A percentile compares a stretch with the other conserved stretches of the same genome.
These are phyloP conservation scores for Alternaria sp. DNA, from an alignment of 2,329 filamentous ascomycete genomes.

Conservation along the genomic window DNA sequence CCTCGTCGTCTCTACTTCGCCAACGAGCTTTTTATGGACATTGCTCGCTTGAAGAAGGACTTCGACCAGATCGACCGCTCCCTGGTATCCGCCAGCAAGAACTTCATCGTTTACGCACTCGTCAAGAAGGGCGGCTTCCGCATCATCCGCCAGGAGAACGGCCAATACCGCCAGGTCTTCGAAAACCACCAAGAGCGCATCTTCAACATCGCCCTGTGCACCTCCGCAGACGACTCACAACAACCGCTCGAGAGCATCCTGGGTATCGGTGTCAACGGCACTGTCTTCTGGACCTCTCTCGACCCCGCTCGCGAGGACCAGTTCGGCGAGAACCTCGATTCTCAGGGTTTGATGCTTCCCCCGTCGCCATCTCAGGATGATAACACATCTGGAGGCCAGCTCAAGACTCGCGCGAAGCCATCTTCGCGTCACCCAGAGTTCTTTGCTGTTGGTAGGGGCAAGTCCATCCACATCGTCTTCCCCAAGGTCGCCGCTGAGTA, in stretches of 20 bases:
- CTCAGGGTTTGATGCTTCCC: constrained; percentile 86
- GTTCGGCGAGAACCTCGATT: constrained; percentile 81
- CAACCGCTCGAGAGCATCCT: constrained; percentile 73
- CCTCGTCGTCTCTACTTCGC: constrained; percentile 69
- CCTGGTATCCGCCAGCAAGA: constrained; percentile 84
- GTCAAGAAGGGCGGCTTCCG: constrained; percentile 91
- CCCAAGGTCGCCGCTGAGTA: constrained; percentile 63
- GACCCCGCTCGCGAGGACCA: constrained; percentile 52
- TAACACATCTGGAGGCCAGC: constrained; percentile 86
- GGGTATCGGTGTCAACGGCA: constrained; percentile 90
- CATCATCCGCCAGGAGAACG: constrained; percentile 93
- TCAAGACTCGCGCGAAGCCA: constrained; percentile 93
- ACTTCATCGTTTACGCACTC: constrained; percentile 93
- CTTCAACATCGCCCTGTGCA: constrained; percentile 89
- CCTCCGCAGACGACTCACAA: constrained; percentile 60
- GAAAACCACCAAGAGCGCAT: constrained; percentile 90
- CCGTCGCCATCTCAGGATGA: constrained; percentile 86
- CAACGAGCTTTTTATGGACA: constrained; percentile 84
- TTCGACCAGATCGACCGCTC: constrained; percentile 97
- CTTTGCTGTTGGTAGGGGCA: constrained; percentile 94
- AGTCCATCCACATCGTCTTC: constrained; percentile 89
- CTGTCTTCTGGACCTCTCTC: constrained; percentile 92
- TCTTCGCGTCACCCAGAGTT: constrained; percentile 89
- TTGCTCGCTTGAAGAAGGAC: constrained; percentile 93
- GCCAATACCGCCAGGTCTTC: constrained; percentile 89